These are phyloP conservation scores for Peronospora destructor DNA, from an alignment of 352 stramenopile species.

Conservation along the genomic window DNA sequence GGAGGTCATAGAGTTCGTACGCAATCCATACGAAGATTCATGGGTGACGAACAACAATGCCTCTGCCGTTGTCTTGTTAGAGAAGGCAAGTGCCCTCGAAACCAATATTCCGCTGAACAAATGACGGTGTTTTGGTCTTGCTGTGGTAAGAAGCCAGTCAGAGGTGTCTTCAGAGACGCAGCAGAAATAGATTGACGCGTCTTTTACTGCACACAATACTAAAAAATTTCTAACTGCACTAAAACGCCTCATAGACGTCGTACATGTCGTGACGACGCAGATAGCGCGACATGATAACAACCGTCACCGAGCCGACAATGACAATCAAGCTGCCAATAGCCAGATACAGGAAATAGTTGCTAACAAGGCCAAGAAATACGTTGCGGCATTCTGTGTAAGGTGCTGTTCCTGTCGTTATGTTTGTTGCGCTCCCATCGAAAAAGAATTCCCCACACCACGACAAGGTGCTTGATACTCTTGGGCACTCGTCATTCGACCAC, in stretches of 20 bases:
- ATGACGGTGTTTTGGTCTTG: neutral
- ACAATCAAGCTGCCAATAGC: conserved; percentile 38
- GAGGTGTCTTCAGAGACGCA: neutral
- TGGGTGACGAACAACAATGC: too few species aligned
- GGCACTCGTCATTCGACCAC: conserved; percentile 70
- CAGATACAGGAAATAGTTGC: conserved; percentile 32
- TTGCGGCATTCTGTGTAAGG: conserved; percentile 44
- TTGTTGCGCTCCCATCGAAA: conserved; percentile 21
- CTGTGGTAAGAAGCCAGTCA: neutral
- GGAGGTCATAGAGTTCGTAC: neutral
- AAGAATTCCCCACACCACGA: conserved; percentile 64
- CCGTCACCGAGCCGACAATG: conserved; percentile 29
- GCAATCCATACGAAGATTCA: neutral
- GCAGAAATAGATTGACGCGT: neutral
- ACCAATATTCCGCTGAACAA: too few species aligned
- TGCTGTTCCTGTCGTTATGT: conserved; percentile 25
- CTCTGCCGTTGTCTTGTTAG: too few species aligned
- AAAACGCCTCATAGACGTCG: conserved; percentile 24
- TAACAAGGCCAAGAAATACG: conserved; percentile 39
- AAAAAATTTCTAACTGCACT: conserved; percentile 7
- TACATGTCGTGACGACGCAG: conserved; percentile 34
- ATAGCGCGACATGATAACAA: conserved; percentile 44
- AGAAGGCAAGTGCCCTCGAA: too few species aligned
- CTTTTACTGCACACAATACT: conserved; percentile 13
- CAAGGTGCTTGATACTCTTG: conserved; percentile 30